Base-by-base conservation (phyloP, 2,329 filamentous ascomycete genomes). In the Neonectria faginata region DNA sequence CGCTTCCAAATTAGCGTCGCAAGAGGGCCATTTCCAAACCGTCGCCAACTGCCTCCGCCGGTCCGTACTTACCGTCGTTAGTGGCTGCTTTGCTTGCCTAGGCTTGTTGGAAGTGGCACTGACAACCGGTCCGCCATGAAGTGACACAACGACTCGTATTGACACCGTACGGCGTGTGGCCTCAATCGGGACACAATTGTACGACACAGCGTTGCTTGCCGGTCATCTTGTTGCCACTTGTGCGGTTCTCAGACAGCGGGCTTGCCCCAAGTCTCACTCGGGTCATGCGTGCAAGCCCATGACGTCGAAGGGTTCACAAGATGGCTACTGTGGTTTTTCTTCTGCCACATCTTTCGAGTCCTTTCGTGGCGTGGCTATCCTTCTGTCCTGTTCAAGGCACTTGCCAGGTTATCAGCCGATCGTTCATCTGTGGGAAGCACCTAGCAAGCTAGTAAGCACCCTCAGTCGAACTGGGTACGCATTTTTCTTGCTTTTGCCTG, bases 11-110 rank as follows among this genome's bases (percentile, higher is more conserved):
- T 57, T 65, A 67, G 62, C 50, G 50, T 58, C 39, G 55, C 39
- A 65, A 45, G 65, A n/a, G n/a, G n/a, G n/a, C 59, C 57, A 59
- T 65, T 65, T 51, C 50, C 50, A 64, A 60, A 60, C 53, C 42
- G 57, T 57, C 52, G 18, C 52, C 22, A 25, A 25, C 41, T 33
- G 33, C 18, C 31, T n/a, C 39, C 36, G 41, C 29, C 22, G 51
- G 42, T 55, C 42, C 33, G 29, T 47, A 9, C 20, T 47, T 48
- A 5, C 44, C 42, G 25, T 47, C 39, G 41, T 54, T 50, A 60
- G 50, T 45, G 27, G 48, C 48, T 53, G 57, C 41, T 29, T 29
- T n/a, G 47, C 36, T 42, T n/a, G 47, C 25, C n/a, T 45, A 10
- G 39, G 16, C 9, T 20, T 20, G 16, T 42, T 55, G 29, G 31